A percentile compares a stretch with the other conserved stretches of the same genome.
Evolutionary conservation across 2,329 filamentous ascomycete genomes (phyloP).

Genomic region (Tolypocladium paradoxum): DNA sequence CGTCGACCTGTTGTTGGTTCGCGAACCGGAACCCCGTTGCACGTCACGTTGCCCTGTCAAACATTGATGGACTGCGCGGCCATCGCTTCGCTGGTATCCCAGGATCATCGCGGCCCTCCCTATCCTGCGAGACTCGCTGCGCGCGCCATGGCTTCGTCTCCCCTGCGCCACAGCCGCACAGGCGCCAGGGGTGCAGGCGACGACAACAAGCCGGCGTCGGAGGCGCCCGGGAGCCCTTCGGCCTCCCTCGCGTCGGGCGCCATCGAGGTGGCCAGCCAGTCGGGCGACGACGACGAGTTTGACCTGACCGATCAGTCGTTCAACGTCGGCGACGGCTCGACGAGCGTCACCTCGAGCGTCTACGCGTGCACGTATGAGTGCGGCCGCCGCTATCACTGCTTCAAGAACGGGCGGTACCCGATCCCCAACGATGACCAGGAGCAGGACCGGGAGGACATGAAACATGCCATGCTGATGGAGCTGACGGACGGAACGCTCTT

Average conservation of each 20-base stretch:
- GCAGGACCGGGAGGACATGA: conserved; percentile 27
- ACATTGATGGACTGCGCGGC: too few relatives aligned
- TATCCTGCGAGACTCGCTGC: too few relatives aligned
- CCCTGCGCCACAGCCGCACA: too few relatives aligned
- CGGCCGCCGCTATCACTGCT: conserved; percentile 19
- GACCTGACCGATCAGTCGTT: not conserved
- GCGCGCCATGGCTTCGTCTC: too few relatives aligned
- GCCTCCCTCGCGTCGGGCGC: not conserved
- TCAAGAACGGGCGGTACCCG: conserved; percentile 21
- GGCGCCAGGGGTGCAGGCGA: too few relatives aligned
- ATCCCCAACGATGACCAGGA: conserved; percentile 28
- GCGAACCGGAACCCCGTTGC: too few relatives aligned
- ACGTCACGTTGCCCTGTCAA: too few relatives aligned
- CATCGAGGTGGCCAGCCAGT: not conserved
- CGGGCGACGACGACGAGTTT: conserved; percentile 1
- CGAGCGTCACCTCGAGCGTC: conserved; percentile 5
- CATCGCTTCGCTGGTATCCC: too few relatives aligned
- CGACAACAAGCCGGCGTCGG: too few relatives aligned
- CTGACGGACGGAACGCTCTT: conserved; percentile 25
- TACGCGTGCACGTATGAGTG: conserved; percentile 5
- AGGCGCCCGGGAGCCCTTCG: not conserved
- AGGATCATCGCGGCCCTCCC: too few relatives aligned
- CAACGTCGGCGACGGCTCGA: not conserved
- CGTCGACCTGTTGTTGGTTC: too few relatives aligned
- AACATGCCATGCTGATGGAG: conserved; percentile 26